Evolutionary conservation across 805 yeast genomes (phyloP).

Genomic region (Lachancea quebecensis): DNA sequence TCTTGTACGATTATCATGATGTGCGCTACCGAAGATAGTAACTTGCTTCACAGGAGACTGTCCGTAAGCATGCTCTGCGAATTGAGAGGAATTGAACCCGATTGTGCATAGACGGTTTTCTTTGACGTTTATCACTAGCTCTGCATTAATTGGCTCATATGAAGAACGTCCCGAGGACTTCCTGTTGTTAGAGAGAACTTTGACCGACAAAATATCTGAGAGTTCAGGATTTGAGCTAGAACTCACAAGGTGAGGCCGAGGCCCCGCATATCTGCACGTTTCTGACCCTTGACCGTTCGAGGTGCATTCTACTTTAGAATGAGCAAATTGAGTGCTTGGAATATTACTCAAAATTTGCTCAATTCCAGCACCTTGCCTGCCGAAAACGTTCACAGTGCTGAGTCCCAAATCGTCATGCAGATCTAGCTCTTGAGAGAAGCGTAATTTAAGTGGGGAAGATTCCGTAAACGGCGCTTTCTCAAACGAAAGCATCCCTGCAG

Average conservation of each 20-base stretch:
- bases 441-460: conserved; percentile 59
- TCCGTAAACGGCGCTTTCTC: conserved; percentile 52
- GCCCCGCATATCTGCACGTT: conserved; percentile 46
- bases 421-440: conserved; percentile 60
- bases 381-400: conserved; percentile 41
- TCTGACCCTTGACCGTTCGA: conserved; percentile 41
- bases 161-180: conserved; percentile 38
- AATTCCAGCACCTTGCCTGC: conserved; percentile 43
- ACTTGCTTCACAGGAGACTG: conserved; percentile 61
- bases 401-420: conserved; percentile 27
- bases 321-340: conserved; percentile 50
- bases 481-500: conserved; percentile 36
- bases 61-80: conserved; percentile 28
- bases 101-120: conserved; percentile 62
- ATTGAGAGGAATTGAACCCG: conserved; percentile 46
- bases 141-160: conserved; percentile 62
- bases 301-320: conserved; percentile 32
- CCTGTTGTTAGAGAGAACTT: conserved; percentile 45
- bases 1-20: conserved; percentile 4
- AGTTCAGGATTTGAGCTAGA: conserved; percentile 31
- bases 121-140: conserved; percentile 48
- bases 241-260: conserved; percentile 42
- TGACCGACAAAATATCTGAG: conserved; percentile 40
- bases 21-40: conserved; percentile 40
- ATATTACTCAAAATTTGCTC: conserved; percentile 45